Percentiles rank a stretch among this genome's conserved stretches.
Conservation (phyloP, 257 asterid genomes). For the Rauvolfia tetraphylla region DNA sequence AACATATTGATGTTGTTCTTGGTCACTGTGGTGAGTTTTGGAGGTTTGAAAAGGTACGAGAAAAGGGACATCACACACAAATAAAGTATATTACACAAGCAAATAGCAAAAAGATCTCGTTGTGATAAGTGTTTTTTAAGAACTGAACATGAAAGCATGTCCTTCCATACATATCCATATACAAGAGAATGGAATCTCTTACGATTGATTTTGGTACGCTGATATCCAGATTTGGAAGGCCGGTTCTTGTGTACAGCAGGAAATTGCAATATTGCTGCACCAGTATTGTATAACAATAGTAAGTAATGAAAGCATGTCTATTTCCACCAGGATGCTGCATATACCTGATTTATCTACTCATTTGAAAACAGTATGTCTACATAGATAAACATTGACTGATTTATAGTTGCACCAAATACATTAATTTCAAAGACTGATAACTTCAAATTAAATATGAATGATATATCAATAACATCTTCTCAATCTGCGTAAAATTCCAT, state of each 20-base stretch:
- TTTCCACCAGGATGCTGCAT: neutral
- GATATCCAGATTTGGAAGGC: slow-evolving; percentile 78
- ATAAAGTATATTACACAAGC: neutral
- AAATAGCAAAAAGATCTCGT: neutral
- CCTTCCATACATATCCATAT: neutral
- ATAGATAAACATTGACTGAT: neutral
- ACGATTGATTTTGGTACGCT: slow-evolving; percentile 83
- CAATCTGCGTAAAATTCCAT: neutral
- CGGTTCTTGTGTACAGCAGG: slow-evolving; percentile 76
- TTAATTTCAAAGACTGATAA: neutral
- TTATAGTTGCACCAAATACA: neutral
- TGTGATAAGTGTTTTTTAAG: neutral
- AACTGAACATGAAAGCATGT: neutral
- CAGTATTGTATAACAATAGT: slow-evolving; percentile 12
- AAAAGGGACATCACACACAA: neutral
- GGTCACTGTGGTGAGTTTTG: neutral
- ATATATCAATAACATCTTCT: neutral
- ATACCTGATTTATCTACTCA: neutral
- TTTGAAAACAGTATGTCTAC: neutral
- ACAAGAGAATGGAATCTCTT: slow-evolving; percentile 29
- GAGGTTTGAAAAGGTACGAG: neutral
- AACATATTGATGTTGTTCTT: neutral
- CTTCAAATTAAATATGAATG: neutral
- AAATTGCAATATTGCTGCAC: slow-evolving; percentile 94
- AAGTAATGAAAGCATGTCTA: neutral